phyloP scores from a whole-genome alignment of 78 protist species.

The Pirum gemmata region DNA sequence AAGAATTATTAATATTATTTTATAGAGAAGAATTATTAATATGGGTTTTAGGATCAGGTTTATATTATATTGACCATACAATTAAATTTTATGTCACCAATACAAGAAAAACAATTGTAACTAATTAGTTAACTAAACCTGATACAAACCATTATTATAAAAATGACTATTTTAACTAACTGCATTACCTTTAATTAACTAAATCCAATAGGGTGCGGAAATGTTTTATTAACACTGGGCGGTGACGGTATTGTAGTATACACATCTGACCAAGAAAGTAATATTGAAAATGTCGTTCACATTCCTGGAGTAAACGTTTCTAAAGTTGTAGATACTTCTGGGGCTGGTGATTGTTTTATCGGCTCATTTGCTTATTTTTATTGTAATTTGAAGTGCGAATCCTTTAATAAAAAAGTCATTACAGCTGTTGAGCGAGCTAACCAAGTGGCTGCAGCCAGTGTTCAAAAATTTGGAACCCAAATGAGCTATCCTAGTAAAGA shows the following conservation, averaged over 20 bases:
- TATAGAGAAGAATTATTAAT: no score
- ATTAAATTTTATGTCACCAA: no score
- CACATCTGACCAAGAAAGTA: not conserved
- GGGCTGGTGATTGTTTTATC: not conserved
- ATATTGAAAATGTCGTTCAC: not conserved
- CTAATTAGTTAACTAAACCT: no score
- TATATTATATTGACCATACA: no score
- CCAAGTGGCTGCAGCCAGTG: not conserved
- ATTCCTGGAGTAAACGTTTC: not conserved
- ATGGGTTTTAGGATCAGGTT: no score
- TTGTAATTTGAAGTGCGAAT: no score
- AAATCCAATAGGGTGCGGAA: no score
- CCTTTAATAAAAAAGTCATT: not conserved
- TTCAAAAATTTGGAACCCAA: not conserved
- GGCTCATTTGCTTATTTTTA: slow-evolving; percentile 3
- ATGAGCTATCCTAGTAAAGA: not conserved
- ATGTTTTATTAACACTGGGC: slow-evolving; percentile 6
- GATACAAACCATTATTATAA: no score
- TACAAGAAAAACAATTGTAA: no score
- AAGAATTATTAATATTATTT: no score
- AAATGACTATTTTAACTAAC: no score
- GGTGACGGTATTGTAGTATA: slow-evolving; percentile 15
- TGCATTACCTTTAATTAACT: no score
- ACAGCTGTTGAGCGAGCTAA: not conserved
- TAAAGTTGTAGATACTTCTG: slow-evolving; percentile 1